Base-by-base conservation (phyloP, 2,329 filamentous ascomycete species). In the Ciborinia camelliae region DNA sequence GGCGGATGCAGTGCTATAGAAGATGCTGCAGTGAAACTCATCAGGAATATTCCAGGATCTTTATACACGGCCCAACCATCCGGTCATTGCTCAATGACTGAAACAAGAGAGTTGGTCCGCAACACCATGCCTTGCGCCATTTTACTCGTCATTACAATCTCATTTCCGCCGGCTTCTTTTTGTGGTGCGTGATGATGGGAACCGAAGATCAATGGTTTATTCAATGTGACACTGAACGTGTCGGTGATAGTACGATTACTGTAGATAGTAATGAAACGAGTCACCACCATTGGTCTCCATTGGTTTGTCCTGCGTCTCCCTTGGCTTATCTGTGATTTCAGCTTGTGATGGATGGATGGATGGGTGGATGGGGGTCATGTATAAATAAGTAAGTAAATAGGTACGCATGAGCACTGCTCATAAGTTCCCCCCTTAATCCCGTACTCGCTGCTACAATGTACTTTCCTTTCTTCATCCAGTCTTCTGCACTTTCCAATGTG, bases 11-110 rank as follows among this genome's bases (percentile, higher is more conserved):
- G 55, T 35, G 30, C 41, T 32, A 47, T 47, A 58, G 41, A 47
- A 58, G 28, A 35, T 26, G 20, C 28, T 47, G 55, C 41, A 47
- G 41, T 58, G 55, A 58, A 58, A 58, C 55, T 47, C 15, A 26
- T 47, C 20, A 35, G 55, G 55, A 58, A 47, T 35, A 47, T 58
- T 4, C 7, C 28, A 58, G 7, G n/a, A 32, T 26, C 30, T 58
- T 58, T 58, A 58, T 58, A 58, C 28, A 35, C 20, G 41, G 47
- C 28, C 28, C 41, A 8, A 20, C 20, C 20, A 35, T 35, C 4
- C 41, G 30, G 55, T 45, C 20, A 57, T 57, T 10, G n/a, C 26
- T 45, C 28, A 15, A 32, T 32, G 28, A 58, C 8, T 58, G 55
- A 47, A 58, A 58, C 55, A 47, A 45, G 18, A 20, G 18, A 6